A percentile compares a stretch with the other conserved stretches of the same genome.
Evolutionary conservation across 306 rosid species (phyloP).

Genomic region (Quercus gilva): DNA sequence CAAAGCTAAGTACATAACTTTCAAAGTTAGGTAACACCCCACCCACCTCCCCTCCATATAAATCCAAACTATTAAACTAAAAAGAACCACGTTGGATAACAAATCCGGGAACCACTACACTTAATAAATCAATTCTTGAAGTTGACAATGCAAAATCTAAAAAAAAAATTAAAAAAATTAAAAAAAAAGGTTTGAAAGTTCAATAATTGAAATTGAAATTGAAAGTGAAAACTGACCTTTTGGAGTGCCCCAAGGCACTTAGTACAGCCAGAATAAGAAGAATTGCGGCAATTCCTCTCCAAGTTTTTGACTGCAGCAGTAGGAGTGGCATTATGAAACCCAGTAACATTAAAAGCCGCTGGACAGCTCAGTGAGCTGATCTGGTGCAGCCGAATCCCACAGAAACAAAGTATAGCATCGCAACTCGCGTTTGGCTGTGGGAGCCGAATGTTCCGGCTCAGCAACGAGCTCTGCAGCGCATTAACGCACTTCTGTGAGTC

Average conservation of each 20-base stretch:
- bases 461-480: slow-evolving; percentile 73
- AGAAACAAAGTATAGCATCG: slow-evolving; percentile 85
- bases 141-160: neutral
- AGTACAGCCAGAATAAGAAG: slow-evolving; percentile 87
- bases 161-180: neutral
- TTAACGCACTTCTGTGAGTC: slow-evolving; percentile 95
- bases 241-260: slow-evolving; percentile 77
- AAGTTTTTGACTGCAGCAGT: slow-evolving; percentile 65
- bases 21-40: no score
- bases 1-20: no score
- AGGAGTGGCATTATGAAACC: slow-evolving; percentile 65
- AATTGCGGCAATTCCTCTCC: slow-evolving; percentile 74
- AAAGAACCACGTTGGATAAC: no score
- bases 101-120: no score
- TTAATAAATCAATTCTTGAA: no score
- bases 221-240: slow-evolving; percentile 42
- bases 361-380: slow-evolving; percentile 75
- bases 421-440: slow-evolving; percentile 91
- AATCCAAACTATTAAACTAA: no score
- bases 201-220: neutral
- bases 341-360: slow-evolving; percentile 74
- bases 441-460: slow-evolving; percentile 61
- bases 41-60: no score
- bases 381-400: slow-evolving; percentile 92
- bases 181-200: no score